Base-by-base conservation (phyloP, 2,329 filamentous ascomycete species). In the Aspergillus aculeatus region DNA sequence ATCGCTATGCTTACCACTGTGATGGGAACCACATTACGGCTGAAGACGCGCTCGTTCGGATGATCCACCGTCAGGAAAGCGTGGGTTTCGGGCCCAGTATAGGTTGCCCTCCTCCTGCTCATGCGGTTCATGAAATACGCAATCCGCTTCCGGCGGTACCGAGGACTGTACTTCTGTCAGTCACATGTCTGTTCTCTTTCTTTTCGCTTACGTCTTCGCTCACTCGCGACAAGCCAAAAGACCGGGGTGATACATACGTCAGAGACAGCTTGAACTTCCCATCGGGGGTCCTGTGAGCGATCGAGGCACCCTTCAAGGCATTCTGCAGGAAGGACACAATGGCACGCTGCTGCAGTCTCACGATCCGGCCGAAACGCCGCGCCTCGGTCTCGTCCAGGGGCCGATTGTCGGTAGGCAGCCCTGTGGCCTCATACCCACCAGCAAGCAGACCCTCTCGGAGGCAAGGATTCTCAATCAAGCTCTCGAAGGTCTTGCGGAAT, bases 401-500 rank as follows among this genome's bases (percentile, higher is more conserved):
- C 38, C 16, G 14, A 44, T 44, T 16, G 5, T 16, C 14, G 3
- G 14, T 44, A 19, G 38, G n/a, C 32, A 12, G 32, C 32, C 32
- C 32, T 35, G 32, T 35, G 14, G 14, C 32, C 14, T 35, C 32
- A n/a, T 44, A 7, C 6, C 5, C 38, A 44, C 16, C 38, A n/a
- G 6, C 14, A 19, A 44, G n/a, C 38, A 44, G 38, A 1, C 38
- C 38, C 6, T 19, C 14, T 44, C 5, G 5, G 16, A 44, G 16
- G 6, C 14, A 7, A 44, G 38, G 38, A 16, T 16, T 44, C 6
- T 16, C 3, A 7, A 19, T 14, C 4, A 73, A 66, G 1, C 64
- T 64, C 47, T 61, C 62, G 60, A 68, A 73, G 2, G 71, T 63
- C 3, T 62, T 66, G 7, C 65, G 62, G 50, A 67, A 73, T 11